These are phyloP conservation scores for Cutaneotrichosporon sp. DNA, from an alignment of 1,284 basidiomycete genomes.

Conservation along the genomic window DNA sequence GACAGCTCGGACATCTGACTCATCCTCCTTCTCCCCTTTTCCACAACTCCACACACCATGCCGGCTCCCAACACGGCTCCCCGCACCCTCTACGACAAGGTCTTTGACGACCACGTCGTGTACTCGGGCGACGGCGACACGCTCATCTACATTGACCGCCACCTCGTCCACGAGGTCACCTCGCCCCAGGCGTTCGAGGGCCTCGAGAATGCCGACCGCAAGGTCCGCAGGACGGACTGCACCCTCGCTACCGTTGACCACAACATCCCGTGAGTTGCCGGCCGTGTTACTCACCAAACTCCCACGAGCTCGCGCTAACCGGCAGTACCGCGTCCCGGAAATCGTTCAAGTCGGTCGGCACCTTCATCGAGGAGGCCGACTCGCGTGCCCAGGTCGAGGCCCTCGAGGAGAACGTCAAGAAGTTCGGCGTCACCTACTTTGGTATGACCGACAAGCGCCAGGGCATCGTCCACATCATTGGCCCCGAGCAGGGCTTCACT, in stretches of 20 bases:
- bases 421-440: conserved; percentile 93
- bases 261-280: conserved; percentile 79
- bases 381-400: conserved; percentile 88
- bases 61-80: conserved; percentile 55
- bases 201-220: conserved; percentile 77
- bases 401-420: conserved; percentile 92
- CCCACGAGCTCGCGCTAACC: conserved; percentile 6
- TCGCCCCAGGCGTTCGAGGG: conserved; percentile 97
- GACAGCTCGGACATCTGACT: neutral
- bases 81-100: conserved; percentile 90
- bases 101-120: conserved; percentile 93
- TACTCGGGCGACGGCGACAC: conserved; percentile 78
- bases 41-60: conserved; percentile 1
- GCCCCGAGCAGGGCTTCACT: conserved; percentile 95
- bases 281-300: neutral
- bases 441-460: conserved; percentile 89
- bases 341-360: conserved; percentile 70
- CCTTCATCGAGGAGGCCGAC: conserved; percentile 85
- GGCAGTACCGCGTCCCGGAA: conserved; percentile 80
- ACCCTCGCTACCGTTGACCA: conserved; percentile 95
- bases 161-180: conserved; percentile 94
- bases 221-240: conserved; percentile 87
- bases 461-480: conserved; percentile 95
- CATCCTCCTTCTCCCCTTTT: neutral
- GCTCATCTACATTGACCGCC: conserved; percentile 92